phyloP scores from a whole-genome alignment of 2,329 filamentous ascomycete species.

The Coleophoma crateriformis region DNA sequence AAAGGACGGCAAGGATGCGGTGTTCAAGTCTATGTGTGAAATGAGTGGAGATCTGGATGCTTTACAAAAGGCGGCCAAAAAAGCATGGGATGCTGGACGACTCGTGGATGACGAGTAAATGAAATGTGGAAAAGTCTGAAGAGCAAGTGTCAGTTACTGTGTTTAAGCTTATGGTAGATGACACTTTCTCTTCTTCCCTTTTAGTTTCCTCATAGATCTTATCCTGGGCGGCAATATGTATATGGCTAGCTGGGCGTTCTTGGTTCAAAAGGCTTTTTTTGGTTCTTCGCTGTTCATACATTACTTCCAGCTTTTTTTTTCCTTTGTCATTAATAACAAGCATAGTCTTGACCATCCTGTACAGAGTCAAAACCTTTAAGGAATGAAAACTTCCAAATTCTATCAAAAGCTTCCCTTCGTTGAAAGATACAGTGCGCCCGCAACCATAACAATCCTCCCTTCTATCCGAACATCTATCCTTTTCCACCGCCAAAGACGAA shows the following conservation, averaged over 20 bases:
- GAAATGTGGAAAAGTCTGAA: background rate
- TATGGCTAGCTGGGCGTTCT: too few relatives aligned
- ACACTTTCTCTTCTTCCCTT: background rate
- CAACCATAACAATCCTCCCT: background rate
- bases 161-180: background rate
- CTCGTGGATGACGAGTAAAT: constrained; percentile 30
- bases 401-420: too few relatives aligned
- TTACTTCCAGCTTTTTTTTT: too few relatives aligned
- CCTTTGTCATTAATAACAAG: too few relatives aligned
- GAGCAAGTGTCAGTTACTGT: background rate
- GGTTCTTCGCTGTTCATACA: too few relatives aligned
- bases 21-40: constrained; percentile 64
- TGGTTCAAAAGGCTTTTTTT: too few relatives aligned
- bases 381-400: too few relatives aligned
- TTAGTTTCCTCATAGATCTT: background rate
- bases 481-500: background rate
- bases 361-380: too few relatives aligned
- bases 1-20: constrained; percentile 45
- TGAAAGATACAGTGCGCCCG: too few relatives aligned
- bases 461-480: background rate
- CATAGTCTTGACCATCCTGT: too few relatives aligned
- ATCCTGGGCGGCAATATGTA: too few relatives aligned
- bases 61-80: constrained; percentile 46
- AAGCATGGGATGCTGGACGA: constrained; percentile 35
- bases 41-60: constrained; percentile 59